Evolutionary conservation across 2,329 filamentous ascomycete genomes (phyloP).

Genomic region (Aaosphaeria pasadenensis): DNA sequence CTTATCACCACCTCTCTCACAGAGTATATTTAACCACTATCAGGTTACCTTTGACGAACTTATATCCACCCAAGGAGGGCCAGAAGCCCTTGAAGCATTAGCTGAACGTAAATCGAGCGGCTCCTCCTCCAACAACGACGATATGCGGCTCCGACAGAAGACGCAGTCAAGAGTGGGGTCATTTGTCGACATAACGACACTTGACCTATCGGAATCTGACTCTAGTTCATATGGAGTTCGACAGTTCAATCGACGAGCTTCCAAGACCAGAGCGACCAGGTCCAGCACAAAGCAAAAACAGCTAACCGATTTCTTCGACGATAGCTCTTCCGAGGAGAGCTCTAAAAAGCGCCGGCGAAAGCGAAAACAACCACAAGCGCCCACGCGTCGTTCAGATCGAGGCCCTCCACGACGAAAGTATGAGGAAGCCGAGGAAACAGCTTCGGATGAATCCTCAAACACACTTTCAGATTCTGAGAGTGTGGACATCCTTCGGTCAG

Average conservation of each 20-base stretch:
- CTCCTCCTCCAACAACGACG: too few relatives aligned
- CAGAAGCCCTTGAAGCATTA: constrained; percentile 42
- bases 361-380: constrained; percentile 14
- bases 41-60: constrained; percentile 49
- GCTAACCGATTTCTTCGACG: too few relatives aligned
- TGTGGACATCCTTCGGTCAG: constrained; percentile 39
- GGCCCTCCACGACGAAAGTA: constrained; percentile 12
- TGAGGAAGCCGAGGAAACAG: constrained; percentile 24
- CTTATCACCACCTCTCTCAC: too few relatives aligned
- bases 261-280: neutral
- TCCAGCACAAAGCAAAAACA: too few relatives aligned
- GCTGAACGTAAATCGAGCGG: too few relatives aligned
- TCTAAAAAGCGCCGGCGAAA: constrained; percentile 12
- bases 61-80: constrained; percentile 45
- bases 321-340: constrained; percentile 14
- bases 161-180: constrained; percentile 12
- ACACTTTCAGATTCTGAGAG: constrained; percentile 16
- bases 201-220: constrained; percentile 31
- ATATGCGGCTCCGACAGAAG: neutral
- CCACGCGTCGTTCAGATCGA: constrained; percentile 28
- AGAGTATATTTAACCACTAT: neutral
- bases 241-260: constrained; percentile 19
- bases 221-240: neutral
- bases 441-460: constrained; percentile 9
- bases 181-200: constrained; percentile 27